These are phyloP conservation scores for Microthyrium microscopicum DNA, from an alignment of 2,329 filamentous ascomycete species.

Conservation along the genomic window DNA sequence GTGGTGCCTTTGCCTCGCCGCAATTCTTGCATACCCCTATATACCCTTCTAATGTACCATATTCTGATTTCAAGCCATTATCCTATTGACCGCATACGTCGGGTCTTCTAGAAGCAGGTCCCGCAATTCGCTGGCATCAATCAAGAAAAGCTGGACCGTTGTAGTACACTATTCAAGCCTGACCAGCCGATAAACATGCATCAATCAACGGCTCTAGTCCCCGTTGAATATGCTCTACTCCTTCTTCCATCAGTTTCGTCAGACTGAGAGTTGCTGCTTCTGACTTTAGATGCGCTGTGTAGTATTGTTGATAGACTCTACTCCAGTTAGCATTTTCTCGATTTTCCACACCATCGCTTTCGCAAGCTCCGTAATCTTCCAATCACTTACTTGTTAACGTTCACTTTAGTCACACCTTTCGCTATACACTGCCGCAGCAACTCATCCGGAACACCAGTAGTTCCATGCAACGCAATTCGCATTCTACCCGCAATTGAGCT, in stretches of 20 bases:
- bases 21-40: too few species aligned
- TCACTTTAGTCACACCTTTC: conserved; percentile 37
- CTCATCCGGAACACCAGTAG: conserved; percentile 36
- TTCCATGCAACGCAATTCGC: conserved; percentile 37
- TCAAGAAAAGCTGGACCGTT: too few species aligned
- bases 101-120: too few species aligned
- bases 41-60: too few species aligned
- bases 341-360: too few species aligned
- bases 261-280: conserved; percentile 21
- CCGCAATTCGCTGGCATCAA: too few species aligned
- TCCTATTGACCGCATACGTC: too few species aligned
- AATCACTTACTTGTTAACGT: conserved; percentile 39
- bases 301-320: too few species aligned
- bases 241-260: conserved; percentile 29
- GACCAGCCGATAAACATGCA: conserved; percentile 29
- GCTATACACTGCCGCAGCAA: conserved; percentile 35
- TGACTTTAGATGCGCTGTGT: conserved; percentile 24
- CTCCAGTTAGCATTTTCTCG: too few species aligned
- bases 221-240: conserved; percentile 26
- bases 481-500: conserved; percentile 1
- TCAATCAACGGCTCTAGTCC: conserved; percentile 33
- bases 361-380: conserved; percentile 15
- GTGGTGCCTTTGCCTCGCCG: too few species aligned
- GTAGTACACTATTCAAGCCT: too few species aligned
- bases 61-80: too few species aligned